Evolutionary conservation across 1,284 basidiomycete genomes (phyloP), one percentile per base, ranked within the genome.

Genomic region (Takashimella koratensis): DNA sequence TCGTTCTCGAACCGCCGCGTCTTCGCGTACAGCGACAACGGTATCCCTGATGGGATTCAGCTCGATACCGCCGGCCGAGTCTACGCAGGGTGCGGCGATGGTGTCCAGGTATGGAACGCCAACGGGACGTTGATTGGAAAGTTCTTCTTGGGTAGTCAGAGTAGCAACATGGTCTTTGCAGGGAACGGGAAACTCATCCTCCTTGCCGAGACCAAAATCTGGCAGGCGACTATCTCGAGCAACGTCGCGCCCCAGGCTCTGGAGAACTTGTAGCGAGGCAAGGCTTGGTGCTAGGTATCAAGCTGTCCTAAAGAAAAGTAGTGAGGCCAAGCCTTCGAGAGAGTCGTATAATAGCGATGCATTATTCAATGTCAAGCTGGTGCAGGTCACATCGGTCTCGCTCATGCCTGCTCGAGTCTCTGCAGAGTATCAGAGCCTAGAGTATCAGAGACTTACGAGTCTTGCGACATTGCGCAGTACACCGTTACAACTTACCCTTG

Each of bases 61-160:
- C 71, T 78, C 25, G 86, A 90, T 64, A 74, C 73, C 1, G 65
- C 79, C 2, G 86, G 86, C 2, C 87, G 88, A 62, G 80, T 88
- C 1, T 88, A 86, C 59, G 77, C 82, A 16, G 84, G 84, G 2
- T 81, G 80, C 54, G 84, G 82, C 4, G 88, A 90, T 61, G 88
- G 88, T 43, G 82, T 86, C 1, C 82, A 87, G 22, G 85, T 89
- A 2, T 88, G 83, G 81, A 82, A 83, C 64, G 63, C 80, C 0
- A 64, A 79, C 13, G 87, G 87, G 2, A 80, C 77, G 2, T 77
- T 89, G 2, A 74, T 90, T 10, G 87, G 87, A 42, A 90, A 89
- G 72, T 84, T 90, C 68, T 88, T 85, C 75, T 56, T 84, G 0
- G 83, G 83, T 16, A 77, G 71, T 3, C 78, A 77, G 0, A 79